Conservation (phyloP, 305 asterid species). For the Ajuga reptans region DNA sequence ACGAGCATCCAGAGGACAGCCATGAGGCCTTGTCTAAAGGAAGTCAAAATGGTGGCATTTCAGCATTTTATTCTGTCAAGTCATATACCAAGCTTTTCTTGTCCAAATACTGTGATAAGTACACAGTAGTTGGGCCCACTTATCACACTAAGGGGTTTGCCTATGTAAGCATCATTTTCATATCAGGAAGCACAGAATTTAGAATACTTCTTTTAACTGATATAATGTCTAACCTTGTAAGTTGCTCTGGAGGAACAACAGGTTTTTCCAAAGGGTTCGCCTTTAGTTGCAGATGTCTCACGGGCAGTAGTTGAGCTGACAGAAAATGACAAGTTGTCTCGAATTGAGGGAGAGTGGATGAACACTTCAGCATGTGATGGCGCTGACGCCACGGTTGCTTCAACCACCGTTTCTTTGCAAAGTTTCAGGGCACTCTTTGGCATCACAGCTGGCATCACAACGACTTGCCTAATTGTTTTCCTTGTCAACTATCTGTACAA, state of each 20-base stretch:
- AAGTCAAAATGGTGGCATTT: conserved; percentile 34
- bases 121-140: conserved; percentile 30
- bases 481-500: conserved; percentile 21
- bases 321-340: conserved; percentile 24
- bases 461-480: conserved; percentile 25
- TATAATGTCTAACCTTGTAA: background rate
- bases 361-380: conserved; percentile 13
- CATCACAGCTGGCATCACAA: conserved; percentile 29
- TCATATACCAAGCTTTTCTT: conserved; percentile 35
- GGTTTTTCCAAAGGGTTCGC: conserved; percentile 35
- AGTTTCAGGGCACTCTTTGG: conserved; percentile 30
- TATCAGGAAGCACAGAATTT: background rate
- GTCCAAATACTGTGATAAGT: conserved; percentile 30
- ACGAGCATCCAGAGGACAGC: conserved; percentile 22
- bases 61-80: conserved; percentile 27
- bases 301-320: conserved; percentile 27
- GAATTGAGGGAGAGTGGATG: conserved; percentile 25
- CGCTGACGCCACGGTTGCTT: background rate
- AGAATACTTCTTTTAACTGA: background rate
- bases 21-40: conserved; percentile 32
- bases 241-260: background rate
- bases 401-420: conserved; percentile 20
- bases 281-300: conserved; percentile 38
- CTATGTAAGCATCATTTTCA: conserved; percentile 24
- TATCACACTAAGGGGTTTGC: conserved; percentile 38